Evolutionary conservation across 2,329 filamentous ascomycete species (phyloP).

Genomic region (Penicillium decumbens): DNA sequence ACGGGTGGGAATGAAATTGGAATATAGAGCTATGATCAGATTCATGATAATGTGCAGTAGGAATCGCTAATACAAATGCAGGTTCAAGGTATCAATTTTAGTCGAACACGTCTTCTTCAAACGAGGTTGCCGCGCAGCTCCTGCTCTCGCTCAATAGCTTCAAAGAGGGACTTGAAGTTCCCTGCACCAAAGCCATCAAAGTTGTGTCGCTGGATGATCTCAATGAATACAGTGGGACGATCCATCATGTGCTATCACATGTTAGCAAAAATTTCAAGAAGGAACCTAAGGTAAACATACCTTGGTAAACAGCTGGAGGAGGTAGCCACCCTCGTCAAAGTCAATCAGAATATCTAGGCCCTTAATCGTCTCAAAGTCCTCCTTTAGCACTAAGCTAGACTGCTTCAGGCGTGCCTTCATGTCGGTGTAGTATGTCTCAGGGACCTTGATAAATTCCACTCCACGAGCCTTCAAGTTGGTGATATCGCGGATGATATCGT

Average conservation of each 20-base stretch:
- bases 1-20: background rate
- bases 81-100: background rate
- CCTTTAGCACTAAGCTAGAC: constrained; percentile 57
- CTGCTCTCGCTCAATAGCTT: constrained; percentile 93
- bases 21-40: background rate
- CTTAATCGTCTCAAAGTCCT: constrained; percentile 75
- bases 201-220: constrained; percentile 89
- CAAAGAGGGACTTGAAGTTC: constrained; percentile 92
- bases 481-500: constrained; percentile 73
- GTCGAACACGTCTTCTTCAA: constrained; percentile 12
- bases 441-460: constrained; percentile 88
- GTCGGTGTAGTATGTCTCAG: constrained; percentile 75
- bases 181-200: constrained; percentile 92
- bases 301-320: constrained; percentile 71
- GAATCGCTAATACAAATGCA: constrained; percentile 1
- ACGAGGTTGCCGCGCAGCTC: constrained; percentile 73
- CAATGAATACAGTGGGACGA: constrained; percentile 88
- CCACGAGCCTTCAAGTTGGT: constrained; percentile 75
- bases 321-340: constrained; percentile 87
- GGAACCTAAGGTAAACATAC: constrained; percentile 21
- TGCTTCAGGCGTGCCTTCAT: constrained; percentile 70
- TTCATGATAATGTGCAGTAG: background rate
- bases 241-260: constrained; percentile 69
- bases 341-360: constrained; percentile 84
- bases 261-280: constrained; percentile 1